These are phyloP conservation scores for Rhizophlyctis rosea DNA, from an alignment of 192 early-diverging fungal genomes.

Conservation along the genomic window DNA sequence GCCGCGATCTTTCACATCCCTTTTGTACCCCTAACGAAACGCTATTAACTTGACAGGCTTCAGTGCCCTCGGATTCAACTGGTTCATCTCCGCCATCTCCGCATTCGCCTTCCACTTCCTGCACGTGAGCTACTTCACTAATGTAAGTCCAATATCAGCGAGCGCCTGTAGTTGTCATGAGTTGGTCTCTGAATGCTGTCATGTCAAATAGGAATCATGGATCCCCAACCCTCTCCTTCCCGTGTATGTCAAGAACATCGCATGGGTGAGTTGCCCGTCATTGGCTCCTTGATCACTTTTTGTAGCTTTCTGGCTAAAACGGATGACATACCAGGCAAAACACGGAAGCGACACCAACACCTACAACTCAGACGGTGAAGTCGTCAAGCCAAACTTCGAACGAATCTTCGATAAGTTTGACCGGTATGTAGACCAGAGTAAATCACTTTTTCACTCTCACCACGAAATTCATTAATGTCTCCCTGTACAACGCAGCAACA, in stretches of 20 bases:
- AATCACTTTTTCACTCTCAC: no score
- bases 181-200: no score
- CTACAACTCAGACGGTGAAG: constrained; percentile 33
- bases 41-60: constrained; percentile 22
- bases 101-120: constrained; percentile 31
- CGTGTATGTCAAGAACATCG: constrained; percentile 35
- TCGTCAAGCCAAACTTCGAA: constrained; percentile 13
- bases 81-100: constrained; percentile 24
- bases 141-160: no score
- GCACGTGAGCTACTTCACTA: constrained; percentile 30
- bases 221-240: constrained; percentile 45
- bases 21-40: no score
- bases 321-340: constrained; percentile 22
- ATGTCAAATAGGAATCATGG: constrained; percentile 28
- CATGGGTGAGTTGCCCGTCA: constrained; percentile 11
- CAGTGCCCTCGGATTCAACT: constrained; percentile 37
- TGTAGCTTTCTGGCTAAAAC: background rate
- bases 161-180: no score
- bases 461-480: no score
- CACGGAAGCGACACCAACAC: constrained; percentile 46
- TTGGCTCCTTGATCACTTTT: background rate
- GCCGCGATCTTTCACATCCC: no score
- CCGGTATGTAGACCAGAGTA: background rate
- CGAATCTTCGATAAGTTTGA: background rate
- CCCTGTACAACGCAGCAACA: background rate